Evolutionary conservation across 73 alveolate genomes (phyloP), one percentile per base, ranked within the genome.

Genomic region (Uronychia binucleata): DNA sequence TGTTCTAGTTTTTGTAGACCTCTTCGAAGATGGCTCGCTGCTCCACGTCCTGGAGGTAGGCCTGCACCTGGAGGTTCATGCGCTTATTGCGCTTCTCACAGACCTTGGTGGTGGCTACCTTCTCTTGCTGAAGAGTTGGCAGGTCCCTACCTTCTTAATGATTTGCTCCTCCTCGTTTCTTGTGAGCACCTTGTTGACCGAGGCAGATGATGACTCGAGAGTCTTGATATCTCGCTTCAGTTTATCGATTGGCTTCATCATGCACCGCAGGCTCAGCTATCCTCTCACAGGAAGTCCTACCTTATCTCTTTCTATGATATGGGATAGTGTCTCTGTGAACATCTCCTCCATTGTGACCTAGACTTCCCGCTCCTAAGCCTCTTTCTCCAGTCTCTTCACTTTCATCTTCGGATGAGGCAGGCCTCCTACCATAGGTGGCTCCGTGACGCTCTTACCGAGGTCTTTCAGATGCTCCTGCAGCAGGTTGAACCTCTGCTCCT

Each of bases 241-340:
- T 30, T 78, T 0, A 14, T 86, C 80, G 1, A 86, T 86, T 0
- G 87, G 87, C 34, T 79, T n/a, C 58, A 60, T 75, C 83, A 75
- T 75, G 35, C 60, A 28, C 59, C 58, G 28, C 32, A 67, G 26
- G 78, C 5, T 25, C 26, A 25, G 32, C 32, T 67, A 30, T 67
- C 26, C 31, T 28, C 25, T 28, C 26, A 75, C 30, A 8, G 58
- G 5, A 35, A 75, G 30, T 57, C 30, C 30, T 26, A 78, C 58
- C 74, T 79, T 86, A 30, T 86, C 87, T 86, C 92, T 77, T 60
- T 78, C 80, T 1, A 57, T 86, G 57, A 86, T 79, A 79, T 86
- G 92, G 31, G 82, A 79, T n/a, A 77, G 78, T 31, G 82, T 25
- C 31, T 86, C 92, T 57, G 34, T 29, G 25, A 59, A 77, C 59